Evolutionary conservation across 441 rosid genomes (phyloP), one percentile per base, ranked within the genome.

Genomic region (Breynia disticha): DNA sequence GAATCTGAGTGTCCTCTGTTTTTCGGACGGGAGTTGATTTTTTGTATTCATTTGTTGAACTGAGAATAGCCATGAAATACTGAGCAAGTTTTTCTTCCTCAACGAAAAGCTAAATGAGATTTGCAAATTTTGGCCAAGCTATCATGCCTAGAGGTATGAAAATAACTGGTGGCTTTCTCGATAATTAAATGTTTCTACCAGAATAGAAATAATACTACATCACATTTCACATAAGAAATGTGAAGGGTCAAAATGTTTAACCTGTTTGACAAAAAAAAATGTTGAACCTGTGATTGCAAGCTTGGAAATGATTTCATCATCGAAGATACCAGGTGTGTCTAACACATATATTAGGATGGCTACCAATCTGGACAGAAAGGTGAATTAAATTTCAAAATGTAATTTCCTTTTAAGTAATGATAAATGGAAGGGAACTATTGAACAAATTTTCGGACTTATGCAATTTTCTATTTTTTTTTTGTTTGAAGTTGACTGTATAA

Each of bases 1-100:
- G n/a, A n/a, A n/a, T n/a, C n/a, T n/a, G n/a, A n/a, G n/a, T n/a
- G n/a, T n/a, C n/a, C n/a, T n/a, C 57, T 70, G 82, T 49, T 7
- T 78, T 93, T 95, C 51, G 35, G 18, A n/a, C 64, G 90, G 97
- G 78, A 67, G 85, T 83, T 62, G 79, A 86, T 60, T 81, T 80
- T 76, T 66, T 68, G 64, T 86, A 80, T 66, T 76, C 83, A 39
- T 73, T 63, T 44, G 82, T 67, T 3, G 62, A 52, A 68, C 76
- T 82, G 47, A 89, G 81, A 55, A 86, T 63, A 24, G 82, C 69
- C 21, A 84, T 78, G 68, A 78, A 80, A 59, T 68, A 82, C 47
- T 28, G 74, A 21, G 85, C 93, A 18, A 82, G 82, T 55, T 81
- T 76, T 44, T 57, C 73, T 55, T 62, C 80, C 54, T 78, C 87